These are phyloP conservation scores for Psilocybe cyanescens DNA, from an alignment of 768 basidiomycete species.

Conservation along the genomic window DNA sequence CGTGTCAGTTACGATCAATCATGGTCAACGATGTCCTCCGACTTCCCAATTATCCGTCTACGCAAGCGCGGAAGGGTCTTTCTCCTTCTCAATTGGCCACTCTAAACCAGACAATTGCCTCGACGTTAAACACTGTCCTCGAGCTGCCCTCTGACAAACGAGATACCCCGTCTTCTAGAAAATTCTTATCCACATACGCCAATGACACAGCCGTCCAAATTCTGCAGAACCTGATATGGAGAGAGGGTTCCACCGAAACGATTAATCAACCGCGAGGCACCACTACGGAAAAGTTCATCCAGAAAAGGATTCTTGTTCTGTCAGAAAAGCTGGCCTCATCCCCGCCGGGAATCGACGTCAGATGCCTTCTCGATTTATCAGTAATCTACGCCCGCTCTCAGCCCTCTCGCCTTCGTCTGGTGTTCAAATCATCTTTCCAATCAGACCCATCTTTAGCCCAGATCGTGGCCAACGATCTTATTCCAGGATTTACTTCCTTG, in stretches of 20 bases:
- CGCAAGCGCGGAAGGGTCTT: conserved; percentile 47
- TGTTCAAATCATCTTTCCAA: conserved; percentile 45
- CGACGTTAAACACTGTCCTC: conserved; percentile 50
- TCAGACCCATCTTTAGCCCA: conserved; percentile 35
- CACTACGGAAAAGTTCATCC: conserved; percentile 48
- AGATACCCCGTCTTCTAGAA: conserved; percentile 44
- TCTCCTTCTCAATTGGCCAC: conserved; percentile 54
- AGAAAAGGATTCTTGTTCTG: conserved; percentile 52
- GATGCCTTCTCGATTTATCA: conserved; percentile 64
- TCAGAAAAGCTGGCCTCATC: conserved; percentile 53
- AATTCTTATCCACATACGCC: conserved; percentile 62
- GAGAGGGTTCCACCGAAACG: conserved; percentile 22
- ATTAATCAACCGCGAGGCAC: conserved; percentile 19
- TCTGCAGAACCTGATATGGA: conserved; percentile 67
- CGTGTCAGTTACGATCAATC: not conserved
- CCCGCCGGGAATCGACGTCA: conserved; percentile 45
- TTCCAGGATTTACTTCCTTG: conserved; percentile 61
- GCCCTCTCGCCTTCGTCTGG: conserved; percentile 43
- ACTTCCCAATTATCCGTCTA: conserved; percentile 58
- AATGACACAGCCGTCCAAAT: conserved; percentile 55
- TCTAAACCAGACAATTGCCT: conserved; percentile 51
- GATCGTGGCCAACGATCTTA: conserved; percentile 45
- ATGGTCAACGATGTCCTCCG: conserved; percentile 21
- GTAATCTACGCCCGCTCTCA: conserved; percentile 55
- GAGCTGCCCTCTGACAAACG: conserved; percentile 51